phyloP scores from a whole-genome alignment of 768 basidiomycete species.

The Gloeostereum incarnatum region DNA sequence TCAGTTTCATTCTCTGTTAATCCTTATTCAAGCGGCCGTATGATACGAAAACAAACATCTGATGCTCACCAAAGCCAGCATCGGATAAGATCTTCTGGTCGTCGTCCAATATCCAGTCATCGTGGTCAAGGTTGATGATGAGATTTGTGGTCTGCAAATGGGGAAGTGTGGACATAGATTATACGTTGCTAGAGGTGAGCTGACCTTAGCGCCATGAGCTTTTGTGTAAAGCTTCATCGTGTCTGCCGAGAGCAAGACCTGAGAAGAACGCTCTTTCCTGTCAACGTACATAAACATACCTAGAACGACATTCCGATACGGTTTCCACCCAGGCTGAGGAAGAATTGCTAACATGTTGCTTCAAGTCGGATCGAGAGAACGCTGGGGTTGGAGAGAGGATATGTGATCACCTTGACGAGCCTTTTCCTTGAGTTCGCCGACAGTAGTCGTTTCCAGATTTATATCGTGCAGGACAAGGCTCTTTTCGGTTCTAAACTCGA shows the following conservation, averaged over 20 bases:
- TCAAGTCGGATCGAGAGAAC: conserved; percentile 6
- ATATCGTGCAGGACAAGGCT: conserved; percentile 77
- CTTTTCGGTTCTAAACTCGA: conserved; percentile 85
- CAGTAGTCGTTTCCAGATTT: conserved; percentile 73
- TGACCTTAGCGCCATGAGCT: conserved; percentile 91
- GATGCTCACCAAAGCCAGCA: conserved; percentile 64
- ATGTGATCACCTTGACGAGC: conserved; percentile 48
- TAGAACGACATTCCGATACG: conserved; percentile 65
- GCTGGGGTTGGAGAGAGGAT: conserved; percentile 6
- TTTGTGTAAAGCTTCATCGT: conserved; percentile 91
- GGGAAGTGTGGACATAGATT: neutral
- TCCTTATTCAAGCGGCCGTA: neutral
- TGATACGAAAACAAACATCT: neutral
- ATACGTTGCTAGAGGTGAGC: neutral
- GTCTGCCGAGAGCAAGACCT: conserved; percentile 35
- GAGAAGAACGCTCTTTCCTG: too few species aligned
- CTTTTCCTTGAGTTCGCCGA: conserved; percentile 67
- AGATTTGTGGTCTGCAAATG: conserved; percentile 79
- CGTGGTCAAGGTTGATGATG: conserved; percentile 95
- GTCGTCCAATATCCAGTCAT: conserved; percentile 83
- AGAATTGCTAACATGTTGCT: conserved; percentile 45
- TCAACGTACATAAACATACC: too few species aligned
- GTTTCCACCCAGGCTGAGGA: conserved; percentile 78
- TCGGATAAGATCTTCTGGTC: conserved; percentile 56
- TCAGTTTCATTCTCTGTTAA: conserved; percentile 89